Conservation (phyloP, 805 yeast genomes). For the Yarrowia hollandica region DNA sequence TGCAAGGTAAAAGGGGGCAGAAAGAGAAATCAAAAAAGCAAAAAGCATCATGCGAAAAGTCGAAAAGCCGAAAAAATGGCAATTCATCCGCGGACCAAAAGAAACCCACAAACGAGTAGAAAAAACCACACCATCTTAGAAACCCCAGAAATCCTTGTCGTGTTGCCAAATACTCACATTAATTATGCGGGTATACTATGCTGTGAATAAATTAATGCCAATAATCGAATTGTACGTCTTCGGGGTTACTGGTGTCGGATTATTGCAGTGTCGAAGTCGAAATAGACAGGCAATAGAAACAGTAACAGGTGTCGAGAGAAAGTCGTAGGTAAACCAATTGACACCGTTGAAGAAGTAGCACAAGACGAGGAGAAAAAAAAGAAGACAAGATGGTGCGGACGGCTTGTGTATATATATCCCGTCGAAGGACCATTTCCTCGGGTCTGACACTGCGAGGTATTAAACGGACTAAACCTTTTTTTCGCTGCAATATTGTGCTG, state of each 20-base stretch:
- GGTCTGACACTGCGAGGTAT: conserved; percentile 24
- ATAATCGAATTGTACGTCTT: conserved; percentile 28
- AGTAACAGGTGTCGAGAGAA: conserved; percentile 22
- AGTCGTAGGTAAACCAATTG: conserved; percentile 16
- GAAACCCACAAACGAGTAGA: neutral
- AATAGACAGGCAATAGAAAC: conserved; percentile 15
- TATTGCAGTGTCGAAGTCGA: conserved; percentile 19
- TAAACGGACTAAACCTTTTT: conserved; percentile 26
- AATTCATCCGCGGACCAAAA: conserved; percentile 1
- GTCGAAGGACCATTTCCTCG: neutral
- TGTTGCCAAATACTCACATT: conserved; percentile 27
- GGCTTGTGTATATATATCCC: conserved; percentile 12
- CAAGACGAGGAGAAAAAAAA: conserved; percentile 29
- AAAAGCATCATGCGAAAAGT: neutral
- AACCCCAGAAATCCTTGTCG: no score
- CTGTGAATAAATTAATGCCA: conserved; percentile 29
- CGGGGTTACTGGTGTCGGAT: conserved; percentile 21
- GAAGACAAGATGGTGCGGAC: conserved; percentile 26
- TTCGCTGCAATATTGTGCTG: neutral
- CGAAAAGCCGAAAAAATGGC: neutral
- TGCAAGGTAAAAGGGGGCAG: conserved; percentile 25
- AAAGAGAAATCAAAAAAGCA: conserved; percentile 1
- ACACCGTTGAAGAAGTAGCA: conserved; percentile 20
- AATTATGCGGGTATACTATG: conserved; percentile 29
- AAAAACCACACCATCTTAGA: no score